These are phyloP conservation scores for Dactylellina cionopaga DNA, from an alignment of 2,329 filamentous ascomycete genomes.

Conservation along the genomic window DNA sequence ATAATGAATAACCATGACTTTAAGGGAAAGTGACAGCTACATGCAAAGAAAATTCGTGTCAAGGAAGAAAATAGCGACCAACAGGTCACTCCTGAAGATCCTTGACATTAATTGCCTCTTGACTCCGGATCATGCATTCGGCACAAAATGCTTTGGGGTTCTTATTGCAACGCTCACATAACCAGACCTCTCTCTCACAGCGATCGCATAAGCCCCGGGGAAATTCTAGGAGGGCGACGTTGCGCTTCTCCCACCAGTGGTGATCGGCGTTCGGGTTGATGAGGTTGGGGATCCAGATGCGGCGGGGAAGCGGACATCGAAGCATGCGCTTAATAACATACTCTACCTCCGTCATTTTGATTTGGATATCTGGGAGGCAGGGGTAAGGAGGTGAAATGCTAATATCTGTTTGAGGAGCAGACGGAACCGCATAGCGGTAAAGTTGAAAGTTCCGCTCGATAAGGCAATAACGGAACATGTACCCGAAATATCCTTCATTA, in stretches of 20 bases:
- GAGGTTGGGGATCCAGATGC: constrained; percentile 17
- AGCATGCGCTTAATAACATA: constrained; percentile 41
- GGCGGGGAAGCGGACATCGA: constrained; percentile 41
- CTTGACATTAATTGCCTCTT: constrained; percentile 18
- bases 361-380: constrained; percentile 1
- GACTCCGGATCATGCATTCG: constrained; percentile 35
- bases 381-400: constrained; percentile 21
- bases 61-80: neutral
- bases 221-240: constrained; percentile 33
- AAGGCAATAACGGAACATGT: constrained; percentile 44
- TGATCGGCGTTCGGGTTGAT: constrained; percentile 9
- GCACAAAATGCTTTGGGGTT: constrained; percentile 45
- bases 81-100: neutral
- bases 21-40: neutral
- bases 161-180: constrained; percentile 35
- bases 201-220: constrained; percentile 29
- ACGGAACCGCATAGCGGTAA: constrained; percentile 14
- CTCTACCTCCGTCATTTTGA: constrained; percentile 35
- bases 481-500: constrained; percentile 34
- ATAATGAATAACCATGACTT: too few species aligned
- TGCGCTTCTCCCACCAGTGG: constrained; percentile 42
- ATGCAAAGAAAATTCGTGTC: neutral
- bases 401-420: constrained; percentile 21
- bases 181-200: constrained; percentile 46
- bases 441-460: constrained; percentile 40